These are phyloP conservation scores for Mallotus japonicus DNA, from an alignment of 441 rosid genomes.

Conservation along the genomic window DNA sequence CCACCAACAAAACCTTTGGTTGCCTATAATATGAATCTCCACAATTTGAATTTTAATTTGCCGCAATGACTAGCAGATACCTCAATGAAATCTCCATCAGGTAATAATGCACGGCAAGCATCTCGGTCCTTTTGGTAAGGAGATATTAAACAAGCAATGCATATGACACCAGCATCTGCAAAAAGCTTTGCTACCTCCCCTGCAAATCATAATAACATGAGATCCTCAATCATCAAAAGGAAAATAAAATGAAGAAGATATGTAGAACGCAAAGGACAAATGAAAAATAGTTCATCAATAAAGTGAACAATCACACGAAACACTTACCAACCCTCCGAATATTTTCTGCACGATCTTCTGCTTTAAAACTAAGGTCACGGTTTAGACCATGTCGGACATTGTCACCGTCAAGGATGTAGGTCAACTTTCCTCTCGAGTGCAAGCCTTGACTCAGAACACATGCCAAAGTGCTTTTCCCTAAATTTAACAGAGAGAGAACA, in stretches of 20 bases:
- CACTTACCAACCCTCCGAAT: constrained; percentile 83
- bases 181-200: constrained; percentile 95
- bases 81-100: constrained; percentile 68
- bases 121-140: constrained; percentile 83
- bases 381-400: constrained; percentile 89
- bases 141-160: constrained; percentile 92
- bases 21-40: constrained; percentile 4
- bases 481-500: background rate
- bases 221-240: background rate
- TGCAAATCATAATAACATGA: constrained; percentile 16
- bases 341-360: constrained; percentile 86
- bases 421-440: constrained; percentile 62
- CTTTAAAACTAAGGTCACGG: constrained; percentile 78
- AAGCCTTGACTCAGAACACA: constrained; percentile 72
- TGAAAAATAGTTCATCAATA: background rate
- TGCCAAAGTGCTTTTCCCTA: constrained; percentile 92
- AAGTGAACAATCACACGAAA: background rate
- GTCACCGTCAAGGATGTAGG: constrained; percentile 88
- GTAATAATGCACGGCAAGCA: constrained; percentile 76
- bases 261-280: background rate
- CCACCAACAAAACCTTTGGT: constrained; percentile 15
- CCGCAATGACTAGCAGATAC: constrained; percentile 34
- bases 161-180: constrained; percentile 88
- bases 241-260: background rate
- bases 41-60: background rate